phyloP scores from a whole-genome alignment of 805 yeast genomes.

The Sugiyamaella americana region DNA sequence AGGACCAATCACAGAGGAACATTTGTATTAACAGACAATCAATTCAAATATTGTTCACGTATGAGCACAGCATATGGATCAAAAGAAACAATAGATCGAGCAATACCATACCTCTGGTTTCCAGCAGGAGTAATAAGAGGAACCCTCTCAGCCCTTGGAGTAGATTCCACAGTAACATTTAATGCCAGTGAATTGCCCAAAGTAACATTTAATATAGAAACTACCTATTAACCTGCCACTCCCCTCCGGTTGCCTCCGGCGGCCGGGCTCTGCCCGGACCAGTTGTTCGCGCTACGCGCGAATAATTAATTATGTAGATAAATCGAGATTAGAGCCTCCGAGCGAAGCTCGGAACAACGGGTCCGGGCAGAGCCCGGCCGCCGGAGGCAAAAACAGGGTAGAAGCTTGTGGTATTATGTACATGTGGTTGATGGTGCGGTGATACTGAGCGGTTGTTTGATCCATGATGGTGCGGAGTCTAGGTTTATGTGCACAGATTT shows the following conservation, averaged over 20 bases:
- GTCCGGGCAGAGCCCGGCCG: neutral
- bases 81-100: conserved; percentile 29
- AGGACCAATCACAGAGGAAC: conserved; percentile 89
- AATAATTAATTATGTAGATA: no score
- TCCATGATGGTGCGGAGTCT: conserved; percentile 45
- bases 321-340: neutral
- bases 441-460: conserved; percentile 18
- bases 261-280: neutral
- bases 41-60: conserved; percentile 47
- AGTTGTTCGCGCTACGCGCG: neutral
- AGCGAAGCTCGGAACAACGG: neutral
- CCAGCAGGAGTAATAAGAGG: conserved; percentile 77
- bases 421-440: no score
- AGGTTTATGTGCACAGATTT: conserved; percentile 38
- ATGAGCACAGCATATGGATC: conserved; percentile 37
- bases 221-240: no score
- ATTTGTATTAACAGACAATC: conserved; percentile 68
- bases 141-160: conserved; percentile 60
- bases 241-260: conserved; percentile 1
- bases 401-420: no score
- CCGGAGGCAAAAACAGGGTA: no score
- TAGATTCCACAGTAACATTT: conserved; percentile 58
- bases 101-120: conserved; percentile 52
- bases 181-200: conserved; percentile 57
- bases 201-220: conserved; percentile 69